Evolutionary conservation across 2,329 filamentous ascomycete genomes (phyloP), one percentile per base, ranked within the genome.

Genomic region (Alternaria hordeiaustralica): DNA sequence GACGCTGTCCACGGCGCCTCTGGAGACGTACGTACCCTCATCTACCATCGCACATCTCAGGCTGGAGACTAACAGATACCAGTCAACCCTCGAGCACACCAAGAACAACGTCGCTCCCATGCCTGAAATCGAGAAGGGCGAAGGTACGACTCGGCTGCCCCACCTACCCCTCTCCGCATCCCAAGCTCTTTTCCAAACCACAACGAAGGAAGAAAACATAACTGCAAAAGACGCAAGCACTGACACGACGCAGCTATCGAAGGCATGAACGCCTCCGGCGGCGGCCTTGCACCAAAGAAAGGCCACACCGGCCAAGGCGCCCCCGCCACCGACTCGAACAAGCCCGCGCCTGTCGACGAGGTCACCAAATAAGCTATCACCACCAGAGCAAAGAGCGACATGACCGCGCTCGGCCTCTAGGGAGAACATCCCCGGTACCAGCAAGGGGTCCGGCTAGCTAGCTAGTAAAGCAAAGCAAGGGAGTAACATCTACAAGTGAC

Each of bases 61-160:
- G 20, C 15, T 25, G n/a, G 36, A 3, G 15, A 41, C 60, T 64
- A 21, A 66, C 10, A 18, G 2, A 11, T 9, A 33, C 5, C 61
- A 77, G 72, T 55, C 65, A 30, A 72, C 74, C 45, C 73, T 81
- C 58, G 70, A 80, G 65, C 78, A 79, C 71, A 69, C 78, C 51
- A 72, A 79, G 67, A 74, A 74, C 69, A 81, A 81, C 65, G 77
- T 80, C 54, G 80, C 80, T 11, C 73, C 79, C 58, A 68, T 76
- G 56, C 80, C 80, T 44, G 75, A 78, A 46, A 57, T 66, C 30
- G 80, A 82, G 68, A 80, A 81, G 63, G 80, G 80, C 61, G 75
- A 75, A 60, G 76, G 74, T 76, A 74, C 33, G 66, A 67, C 61
- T 5, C 18, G 44, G n/a, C 30, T 21, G 36, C 50, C 55, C 43